phyloP scores from a whole-genome alignment of 306 rosid genomes.

The Sechiopsis laciniata region DNA sequence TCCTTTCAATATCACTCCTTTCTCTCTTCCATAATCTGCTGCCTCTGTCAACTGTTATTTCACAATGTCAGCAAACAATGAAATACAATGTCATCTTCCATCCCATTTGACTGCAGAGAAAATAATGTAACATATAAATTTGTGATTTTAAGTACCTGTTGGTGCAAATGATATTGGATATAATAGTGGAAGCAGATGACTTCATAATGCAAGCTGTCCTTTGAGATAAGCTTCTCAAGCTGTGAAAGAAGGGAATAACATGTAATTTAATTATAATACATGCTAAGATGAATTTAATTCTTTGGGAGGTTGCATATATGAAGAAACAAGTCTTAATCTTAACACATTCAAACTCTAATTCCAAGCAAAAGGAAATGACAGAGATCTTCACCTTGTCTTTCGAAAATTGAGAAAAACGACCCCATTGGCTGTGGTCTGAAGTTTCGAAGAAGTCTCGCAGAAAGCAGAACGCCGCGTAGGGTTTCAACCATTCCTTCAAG shows the following conservation, averaged over 20 bases:
- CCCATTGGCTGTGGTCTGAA: conserved; percentile 92
- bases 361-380: background rate
- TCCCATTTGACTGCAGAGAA: conserved; percentile 16
- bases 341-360: conserved; percentile 14
- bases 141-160: conserved; percentile 51
- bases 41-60: conserved; percentile 71
- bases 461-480: conserved; percentile 92
- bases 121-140: conserved; percentile 22
- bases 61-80: conserved; percentile 4
- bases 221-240: conserved; percentile 85
- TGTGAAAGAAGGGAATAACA: conserved; percentile 34
- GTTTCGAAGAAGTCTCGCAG: conserved; percentile 93
- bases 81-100: conserved; percentile 4
- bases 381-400: conserved; percentile 54
- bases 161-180: conserved; percentile 80
- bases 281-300: conserved; percentile 6
- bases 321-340: conserved; percentile 4
- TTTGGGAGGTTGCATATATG: background rate
- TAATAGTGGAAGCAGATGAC: conserved; percentile 85
- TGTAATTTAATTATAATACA: conserved; percentile 5
- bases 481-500: conserved; percentile 85
- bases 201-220: conserved; percentile 68
- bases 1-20: conserved; percentile 88
- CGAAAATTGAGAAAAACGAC: conserved; percentile 65
- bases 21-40: conserved; percentile 75